Evolutionary conservation across 1,284 basidiomycete genomes (phyloP).

Genomic region (Tremellales sp.): DNA sequence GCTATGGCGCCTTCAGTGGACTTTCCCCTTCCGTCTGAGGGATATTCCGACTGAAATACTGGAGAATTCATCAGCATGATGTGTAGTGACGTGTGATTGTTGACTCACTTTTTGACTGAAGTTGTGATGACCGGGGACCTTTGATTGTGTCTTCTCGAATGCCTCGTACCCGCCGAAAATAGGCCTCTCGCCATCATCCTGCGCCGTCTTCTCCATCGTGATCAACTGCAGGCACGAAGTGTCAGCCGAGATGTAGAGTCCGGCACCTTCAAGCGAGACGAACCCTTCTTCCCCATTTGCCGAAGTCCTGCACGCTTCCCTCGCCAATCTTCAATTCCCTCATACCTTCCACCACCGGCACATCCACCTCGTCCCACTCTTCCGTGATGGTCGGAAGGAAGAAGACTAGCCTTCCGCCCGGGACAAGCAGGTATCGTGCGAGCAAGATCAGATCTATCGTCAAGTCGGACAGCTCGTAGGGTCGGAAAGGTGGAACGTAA

Average conservation of each 20-base stretch:
- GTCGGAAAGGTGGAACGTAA: constrained; percentile 81
- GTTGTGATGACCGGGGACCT: constrained; percentile 41
- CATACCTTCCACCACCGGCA: constrained; percentile 75
- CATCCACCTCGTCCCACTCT: constrained; percentile 80
- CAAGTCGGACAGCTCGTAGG: constrained; percentile 87
- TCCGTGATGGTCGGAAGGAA: constrained; percentile 90
- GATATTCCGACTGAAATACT: background rate
- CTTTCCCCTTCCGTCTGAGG: too few species aligned
- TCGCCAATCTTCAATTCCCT: constrained; percentile 61
- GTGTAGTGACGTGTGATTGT: background rate
- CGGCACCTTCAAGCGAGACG: constrained; percentile 44
- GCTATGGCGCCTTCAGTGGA: too few species aligned
- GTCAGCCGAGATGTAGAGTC: background rate
- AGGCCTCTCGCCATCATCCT: constrained; percentile 42
- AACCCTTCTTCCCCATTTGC: constrained; percentile 88
- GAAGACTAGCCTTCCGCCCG: constrained; percentile 85
- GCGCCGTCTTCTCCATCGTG: constrained; percentile 72
- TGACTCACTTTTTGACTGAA: constrained; percentile 33
- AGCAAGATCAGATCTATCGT: constrained; percentile 76
- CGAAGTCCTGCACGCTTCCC: constrained; percentile 91
- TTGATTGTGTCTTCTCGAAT: constrained; percentile 15
- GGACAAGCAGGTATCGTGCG: constrained; percentile 78
- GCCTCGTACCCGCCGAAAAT: constrained; percentile 37
- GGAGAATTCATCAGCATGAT: background rate
- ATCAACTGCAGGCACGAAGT: constrained; percentile 59